Conservation (phyloP, 768 basidiomycete species). For the Chalciporus piperatus region DNA sequence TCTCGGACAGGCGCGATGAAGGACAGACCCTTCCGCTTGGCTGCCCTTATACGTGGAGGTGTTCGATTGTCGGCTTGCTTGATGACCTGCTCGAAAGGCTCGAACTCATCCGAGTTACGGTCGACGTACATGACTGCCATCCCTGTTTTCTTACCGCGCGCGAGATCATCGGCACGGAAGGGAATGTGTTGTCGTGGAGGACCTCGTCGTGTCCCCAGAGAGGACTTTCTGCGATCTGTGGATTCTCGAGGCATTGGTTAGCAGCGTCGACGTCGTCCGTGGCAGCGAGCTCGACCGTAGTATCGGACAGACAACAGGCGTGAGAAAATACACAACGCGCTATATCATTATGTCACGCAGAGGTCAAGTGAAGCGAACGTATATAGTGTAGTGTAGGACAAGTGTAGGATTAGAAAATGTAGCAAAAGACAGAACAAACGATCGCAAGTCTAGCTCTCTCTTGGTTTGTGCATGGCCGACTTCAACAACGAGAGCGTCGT, state of each 20-base stretch:
- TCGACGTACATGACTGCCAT: slow-evolving; percentile 65
- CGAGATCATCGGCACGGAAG: slow-evolving; percentile 73
- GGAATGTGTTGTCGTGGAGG: slow-evolving; percentile 69
- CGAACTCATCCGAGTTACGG: slow-evolving; percentile 77
- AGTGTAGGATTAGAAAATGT: too few species aligned
- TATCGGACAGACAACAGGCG: slow-evolving; percentile 8
- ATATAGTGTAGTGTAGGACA: too few species aligned
- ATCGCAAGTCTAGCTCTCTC: too few species aligned
- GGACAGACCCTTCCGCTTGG: slow-evolving; percentile 48
- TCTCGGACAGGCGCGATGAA: slow-evolving; percentile 30
- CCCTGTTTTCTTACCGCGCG: slow-evolving; percentile 79
- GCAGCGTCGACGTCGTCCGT: slow-evolving; percentile 1
- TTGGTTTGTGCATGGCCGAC: slow-evolving; percentile 18
- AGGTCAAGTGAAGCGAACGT: too few species aligned
- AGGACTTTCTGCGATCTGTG: slow-evolving; percentile 33
- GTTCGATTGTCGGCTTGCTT: slow-evolving; percentile 66
- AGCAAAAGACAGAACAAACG: too few species aligned
- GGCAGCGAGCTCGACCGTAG: slow-evolving; percentile 13
- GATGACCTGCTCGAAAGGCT: slow-evolving; percentile 74
- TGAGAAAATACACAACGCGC: slow-evolving; percentile 27
- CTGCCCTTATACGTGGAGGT: slow-evolving; percentile 50
- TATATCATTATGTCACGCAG: slow-evolving; percentile 28
- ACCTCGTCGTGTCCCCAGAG: slow-evolving; percentile 49
- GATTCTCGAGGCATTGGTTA: slow-evolving; percentile 27
- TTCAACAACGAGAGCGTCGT: slow-evolving; percentile 14